Evolutionary conservation across 1,139 yeast genomes (phyloP), one percentile per base, ranked within the genome.

Genomic region (Blastobotrys serpentis): DNA sequence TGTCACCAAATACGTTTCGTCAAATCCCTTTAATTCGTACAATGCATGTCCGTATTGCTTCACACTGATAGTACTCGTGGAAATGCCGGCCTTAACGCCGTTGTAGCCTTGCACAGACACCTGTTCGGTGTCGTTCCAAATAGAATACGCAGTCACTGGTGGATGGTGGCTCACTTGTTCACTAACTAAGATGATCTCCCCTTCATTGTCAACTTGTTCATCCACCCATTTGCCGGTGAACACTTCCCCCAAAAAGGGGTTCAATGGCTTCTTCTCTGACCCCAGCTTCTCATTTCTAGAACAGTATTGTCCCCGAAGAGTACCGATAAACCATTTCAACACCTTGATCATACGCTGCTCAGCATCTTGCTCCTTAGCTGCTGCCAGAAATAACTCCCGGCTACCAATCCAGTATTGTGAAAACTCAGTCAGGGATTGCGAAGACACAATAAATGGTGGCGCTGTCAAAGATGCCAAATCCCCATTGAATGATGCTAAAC

Each of bases 141-240:
- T 77, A 32, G 87, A 78, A 65, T 88, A 92, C 1, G 94, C 97
- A 14, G 97, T 89, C 30, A 86, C 83, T 18, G 98, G 97, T 14
- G 98, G 98, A 65, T 90, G 98, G 69, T 90, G 98, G 54, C 89
- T 81, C 17, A 90, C 97, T 69, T 92, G 98, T 68, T 92, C 98
- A 51, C 90, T 81, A 48, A 87, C 75, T 55, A 90, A 74, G 14
- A 78, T 68, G 16, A 96, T 85, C 55, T 84, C 90, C 26, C 95
- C 94, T 10, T 77, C 67, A 23, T 68, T 64, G 16, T 76, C 62
- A 44, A 66, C 66, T 56, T 79, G 83, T 6, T 50, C 55, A 19
- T 56, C 54, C 16, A 71, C 73, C 95, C 96, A 88, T 63, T 84
- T 82, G 45, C 96, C 97, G 33, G 87, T 86, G 61, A 89, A 92